Base-by-base conservation (phyloP, 176 grass and related monocot species). In the Secale cereale region DNA sequence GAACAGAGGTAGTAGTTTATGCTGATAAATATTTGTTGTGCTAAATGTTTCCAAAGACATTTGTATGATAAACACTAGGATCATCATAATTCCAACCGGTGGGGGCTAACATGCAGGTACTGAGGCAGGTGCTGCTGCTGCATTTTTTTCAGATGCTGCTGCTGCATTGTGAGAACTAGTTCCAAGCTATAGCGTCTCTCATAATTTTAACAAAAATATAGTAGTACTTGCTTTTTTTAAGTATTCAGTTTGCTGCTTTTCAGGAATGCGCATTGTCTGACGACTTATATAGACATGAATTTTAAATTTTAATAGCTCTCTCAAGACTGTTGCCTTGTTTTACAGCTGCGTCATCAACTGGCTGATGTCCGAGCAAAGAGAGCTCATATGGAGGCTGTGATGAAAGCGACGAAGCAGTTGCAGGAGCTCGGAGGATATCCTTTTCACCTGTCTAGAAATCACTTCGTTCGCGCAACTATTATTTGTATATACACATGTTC, bases 351-450 rank as follows among this genome's bases (percentile, higher is more conserved):
- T 80, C 70, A 79, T 65, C 89, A 92, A 84, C 67, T 98, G 28
- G 86, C 84, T 20, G 73, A 85, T 87, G 62, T 82, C 67, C 88
- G 86, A 81, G 92, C 77, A 39, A 98, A 85, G 81, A 85, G 83
- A 85, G 79, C 74, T 52, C 91, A 94, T 48, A 86, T 92, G 83
- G 90, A 87, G 67, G 84, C 89, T 82, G 81, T 95, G n/a, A 87
- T 92, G 85, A 82, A 70, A 86, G 89, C 92, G 78, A 91, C 23
- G 43, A 95, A 91, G 70, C 78, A 74, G 78, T 54, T 94, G 83
- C 65, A 91, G 80, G 88, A 92, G 81, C n/a, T 95, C 15, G 59
- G 86, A 39, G 83, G 60, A 98, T 98, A 95, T 98, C 93, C 93
- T 91, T 83, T 85, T 39, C 5, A 62, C 37, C 31, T 28, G 12